phyloP scores from a whole-genome alignment of 2,329 filamentous ascomycete species.

The Verruconis gallopava region DNA sequence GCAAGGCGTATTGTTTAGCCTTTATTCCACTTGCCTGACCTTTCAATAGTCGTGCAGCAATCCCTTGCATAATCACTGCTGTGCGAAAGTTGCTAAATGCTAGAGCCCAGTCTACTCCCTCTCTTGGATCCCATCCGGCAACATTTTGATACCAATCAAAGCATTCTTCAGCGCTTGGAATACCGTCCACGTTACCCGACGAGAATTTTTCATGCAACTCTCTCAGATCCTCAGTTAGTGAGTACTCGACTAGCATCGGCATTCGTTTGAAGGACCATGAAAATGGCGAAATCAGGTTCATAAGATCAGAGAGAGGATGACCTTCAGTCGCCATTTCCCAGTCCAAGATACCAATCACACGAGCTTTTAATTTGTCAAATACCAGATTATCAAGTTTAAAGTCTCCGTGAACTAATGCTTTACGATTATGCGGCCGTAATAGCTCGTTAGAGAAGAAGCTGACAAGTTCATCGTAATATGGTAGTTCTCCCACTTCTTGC shows the following conservation, averaged over 20 bases:
- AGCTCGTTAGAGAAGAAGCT: constrained; percentile 58
- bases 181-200: too few species aligned
- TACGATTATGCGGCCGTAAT: constrained; percentile 63
- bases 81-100: constrained; percentile 48
- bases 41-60: constrained; percentile 73
- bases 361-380: constrained; percentile 77
- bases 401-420: constrained; percentile 79
- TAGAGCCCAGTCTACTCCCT: constrained; percentile 50
- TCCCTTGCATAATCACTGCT: constrained; percentile 67
- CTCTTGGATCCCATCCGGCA: constrained; percentile 56
- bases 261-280: constrained; percentile 24
- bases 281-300: constrained; percentile 54
- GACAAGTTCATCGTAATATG: constrained; percentile 70
- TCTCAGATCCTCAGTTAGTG: constrained; percentile 46
- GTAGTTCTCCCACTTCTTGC: constrained; percentile 65
- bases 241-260: constrained; percentile 28
- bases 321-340: constrained; percentile 99
- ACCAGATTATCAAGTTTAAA: constrained; percentile 63
- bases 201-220: too few species aligned
- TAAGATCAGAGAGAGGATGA: constrained; percentile 85
- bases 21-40: constrained; percentile 82
- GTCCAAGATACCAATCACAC: constrained; percentile 86
- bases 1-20: constrained; percentile 58
- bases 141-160: constrained; percentile 54
- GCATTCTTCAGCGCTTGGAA: constrained; percentile 47